Percentiles rank a stretch among this genome's conserved stretches.
Evolutionary conservation across 164 flowering plant species (phyloP).

Genomic region (Malania oleifera): DNA sequence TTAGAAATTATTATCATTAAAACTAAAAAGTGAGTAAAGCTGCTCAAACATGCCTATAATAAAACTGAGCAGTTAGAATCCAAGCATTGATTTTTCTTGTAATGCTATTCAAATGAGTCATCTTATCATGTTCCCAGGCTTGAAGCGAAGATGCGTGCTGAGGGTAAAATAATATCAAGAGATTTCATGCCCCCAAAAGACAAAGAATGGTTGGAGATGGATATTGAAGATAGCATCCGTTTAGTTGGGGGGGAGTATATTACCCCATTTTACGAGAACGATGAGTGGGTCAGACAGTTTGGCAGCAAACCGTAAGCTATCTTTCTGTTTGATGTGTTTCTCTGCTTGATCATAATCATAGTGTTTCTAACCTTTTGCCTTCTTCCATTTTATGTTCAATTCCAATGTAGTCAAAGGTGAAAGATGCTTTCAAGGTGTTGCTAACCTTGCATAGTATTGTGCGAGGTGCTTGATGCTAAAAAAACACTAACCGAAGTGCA

Average conservation of each 20-base stretch:
- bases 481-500: no score
- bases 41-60: no score
- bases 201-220: slow-evolving; percentile 90
- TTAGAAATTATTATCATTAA: no score
- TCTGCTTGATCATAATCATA: no score
- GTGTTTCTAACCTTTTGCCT: no score
- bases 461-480: no score
- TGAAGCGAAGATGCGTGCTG: slow-evolving; percentile 85
- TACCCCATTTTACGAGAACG: slow-evolving; percentile 70
- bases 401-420: no score
- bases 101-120: background rate
- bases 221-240: slow-evolving; percentile 72
- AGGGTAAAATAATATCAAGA: slow-evolving; percentile 65
- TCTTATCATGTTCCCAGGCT: slow-evolving; percentile 37
- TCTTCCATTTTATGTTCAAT: no score
- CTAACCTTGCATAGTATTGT: no score
- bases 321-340: background rate
- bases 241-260: slow-evolving; percentile 44
- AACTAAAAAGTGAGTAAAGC: no score
- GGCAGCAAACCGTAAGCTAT: slow-evolving; percentile 76
- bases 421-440: no score
- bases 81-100: background rate
- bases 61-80: background rate
- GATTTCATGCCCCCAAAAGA: slow-evolving; percentile 92
- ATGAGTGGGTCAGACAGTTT: slow-evolving; percentile 60